These are phyloP conservation scores for Exidia glandulosa DNA, from an alignment of 768 basidiomycete genomes.

Conservation along the genomic window DNA sequence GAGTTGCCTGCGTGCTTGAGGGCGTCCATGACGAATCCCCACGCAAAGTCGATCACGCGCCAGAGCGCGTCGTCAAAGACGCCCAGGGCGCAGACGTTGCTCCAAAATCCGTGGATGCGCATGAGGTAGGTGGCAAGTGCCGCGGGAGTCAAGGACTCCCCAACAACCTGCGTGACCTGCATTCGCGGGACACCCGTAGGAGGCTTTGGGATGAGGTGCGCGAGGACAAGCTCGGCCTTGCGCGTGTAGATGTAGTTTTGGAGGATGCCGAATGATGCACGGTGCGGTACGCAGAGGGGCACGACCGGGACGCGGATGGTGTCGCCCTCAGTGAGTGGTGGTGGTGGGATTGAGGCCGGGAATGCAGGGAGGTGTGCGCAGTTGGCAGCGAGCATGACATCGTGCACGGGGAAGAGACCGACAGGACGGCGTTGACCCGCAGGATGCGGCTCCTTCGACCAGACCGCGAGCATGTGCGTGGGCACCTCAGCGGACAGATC, in stretches of 20 bases:
- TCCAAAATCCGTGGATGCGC: slow-evolving; percentile 56
- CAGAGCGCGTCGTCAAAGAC: slow-evolving; percentile 55
- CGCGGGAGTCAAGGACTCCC: slow-evolving; percentile 23
- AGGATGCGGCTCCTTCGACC: slow-evolving; percentile 13
- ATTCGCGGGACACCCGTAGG: slow-evolving; percentile 8
- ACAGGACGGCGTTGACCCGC: slow-evolving; percentile 12
- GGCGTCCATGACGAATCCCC: slow-evolving; percentile 55
- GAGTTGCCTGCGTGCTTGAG: slow-evolving; percentile 21
- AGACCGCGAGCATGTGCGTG: slow-evolving; percentile 26
- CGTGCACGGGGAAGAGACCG: slow-evolving; percentile 53
- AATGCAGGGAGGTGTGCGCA: slow-evolving; percentile 55
- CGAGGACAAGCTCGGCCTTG: slow-evolving; percentile 37
- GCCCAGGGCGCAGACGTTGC: slow-evolving; percentile 60
- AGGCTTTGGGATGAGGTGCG: slow-evolving; percentile 27
- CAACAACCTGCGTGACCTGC: slow-evolving; percentile 24
- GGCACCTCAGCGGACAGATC: slow-evolving; percentile 18
- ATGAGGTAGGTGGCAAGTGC: slow-evolving; percentile 38
- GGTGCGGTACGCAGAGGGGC: slow-evolving; percentile 50
- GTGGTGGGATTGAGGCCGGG: slow-evolving; percentile 20
- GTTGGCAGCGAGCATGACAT: slow-evolving; percentile 55
- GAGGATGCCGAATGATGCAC: slow-evolving; percentile 48
- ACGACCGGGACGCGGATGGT: slow-evolving; percentile 43
- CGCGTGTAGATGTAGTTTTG: slow-evolving; percentile 60
- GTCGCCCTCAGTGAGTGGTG: slow-evolving; percentile 6
- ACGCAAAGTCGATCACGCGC: slow-evolving; percentile 54